phyloP scores from a whole-genome alignment of 1,139 yeast species.

The Lodderomyces metapsilosis region DNA sequence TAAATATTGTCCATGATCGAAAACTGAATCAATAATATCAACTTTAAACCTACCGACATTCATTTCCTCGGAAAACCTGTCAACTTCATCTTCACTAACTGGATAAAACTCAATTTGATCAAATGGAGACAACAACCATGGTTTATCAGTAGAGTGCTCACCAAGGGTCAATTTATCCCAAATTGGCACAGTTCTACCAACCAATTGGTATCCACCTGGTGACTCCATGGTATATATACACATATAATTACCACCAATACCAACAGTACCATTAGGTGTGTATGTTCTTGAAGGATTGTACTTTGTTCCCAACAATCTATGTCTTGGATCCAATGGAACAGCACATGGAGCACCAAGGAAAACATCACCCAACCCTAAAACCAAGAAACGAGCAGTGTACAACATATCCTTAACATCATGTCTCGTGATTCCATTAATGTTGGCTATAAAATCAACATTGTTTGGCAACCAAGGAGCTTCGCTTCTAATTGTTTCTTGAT shows the following conservation, averaged over 20 bases:
- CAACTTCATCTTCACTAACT: slow-evolving; percentile 80
- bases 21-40: slow-evolving; percentile 71
- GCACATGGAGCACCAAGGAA: slow-evolving; percentile 98
- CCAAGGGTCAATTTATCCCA: slow-evolving; percentile 93
- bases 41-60: slow-evolving; percentile 79
- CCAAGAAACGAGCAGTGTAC: slow-evolving; percentile 86
- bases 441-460: slow-evolving; percentile 91
- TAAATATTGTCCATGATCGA: slow-evolving; percentile 77
- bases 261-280: slow-evolving; percentile 96
- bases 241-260: slow-evolving; percentile 98
- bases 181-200: slow-evolving; percentile 94
- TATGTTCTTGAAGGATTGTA: slow-evolving; percentile 95
- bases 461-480: slow-evolving; percentile 98
- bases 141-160: slow-evolving; percentile 56
- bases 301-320: slow-evolving; percentile 85
- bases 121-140: slow-evolving; percentile 89
- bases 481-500: slow-evolving; percentile 88
- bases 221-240: slow-evolving; percentile 98
- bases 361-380: slow-evolving; percentile 94
- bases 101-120: slow-evolving; percentile 96
- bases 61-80: slow-evolving; percentile 66
- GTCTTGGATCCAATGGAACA: slow-evolving; percentile 95
- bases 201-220: slow-evolving; percentile 97
- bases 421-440: slow-evolving; percentile 78
- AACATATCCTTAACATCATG: slow-evolving; percentile 77